These are phyloP conservation scores for Canavalia ensiformis DNA, from an alignment of 306 rosid species.

Conservation along the genomic window DNA sequence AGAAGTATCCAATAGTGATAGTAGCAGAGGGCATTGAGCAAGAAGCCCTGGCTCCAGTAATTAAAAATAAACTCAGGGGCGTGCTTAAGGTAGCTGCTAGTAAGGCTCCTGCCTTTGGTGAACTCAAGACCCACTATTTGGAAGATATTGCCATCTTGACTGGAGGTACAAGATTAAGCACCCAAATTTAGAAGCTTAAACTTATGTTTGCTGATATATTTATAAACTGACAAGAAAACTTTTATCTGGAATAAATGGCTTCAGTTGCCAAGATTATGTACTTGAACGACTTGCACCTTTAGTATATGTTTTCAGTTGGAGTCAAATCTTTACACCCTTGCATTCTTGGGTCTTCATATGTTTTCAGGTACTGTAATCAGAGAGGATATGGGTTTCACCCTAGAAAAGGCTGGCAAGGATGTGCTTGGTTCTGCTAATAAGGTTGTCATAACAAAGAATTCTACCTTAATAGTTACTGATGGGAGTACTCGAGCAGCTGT, in stretches of 20 bases:
- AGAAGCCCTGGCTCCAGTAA: conserved; percentile 90
- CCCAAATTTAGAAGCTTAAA: conserved; percentile 35
- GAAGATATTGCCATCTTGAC: conserved; percentile 96
- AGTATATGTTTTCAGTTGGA: neutral
- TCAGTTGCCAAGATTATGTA: conserved; percentile 14
- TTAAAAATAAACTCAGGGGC: conserved; percentile 88
- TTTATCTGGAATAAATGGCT: neutral
- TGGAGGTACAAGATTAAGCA: conserved; percentile 75
- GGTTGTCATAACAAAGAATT: conserved; percentile 80
- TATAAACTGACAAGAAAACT: neutral
- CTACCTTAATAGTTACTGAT: conserved; percentile 86
- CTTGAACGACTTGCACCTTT: neutral
- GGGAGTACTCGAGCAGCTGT: conserved; percentile 74
- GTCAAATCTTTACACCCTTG: conserved; percentile 34
- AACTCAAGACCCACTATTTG: conserved; percentile 83
- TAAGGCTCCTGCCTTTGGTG: conserved; percentile 96
- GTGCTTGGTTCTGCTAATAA: conserved; percentile 77
- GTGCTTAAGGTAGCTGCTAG: conserved; percentile 84
- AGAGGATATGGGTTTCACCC: conserved; percentile 82
- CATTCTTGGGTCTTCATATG: conserved; percentile 11
- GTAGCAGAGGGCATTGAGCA: conserved; percentile 89
- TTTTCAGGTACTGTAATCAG: conserved; percentile 85
- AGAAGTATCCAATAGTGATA: conserved; percentile 79
- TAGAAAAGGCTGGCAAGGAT: conserved; percentile 69
- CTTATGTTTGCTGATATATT: conserved; percentile 1